phyloP scores from a whole-genome alignment of 23 red algal genomes.

The Gracilaria gracilis region DNA sequence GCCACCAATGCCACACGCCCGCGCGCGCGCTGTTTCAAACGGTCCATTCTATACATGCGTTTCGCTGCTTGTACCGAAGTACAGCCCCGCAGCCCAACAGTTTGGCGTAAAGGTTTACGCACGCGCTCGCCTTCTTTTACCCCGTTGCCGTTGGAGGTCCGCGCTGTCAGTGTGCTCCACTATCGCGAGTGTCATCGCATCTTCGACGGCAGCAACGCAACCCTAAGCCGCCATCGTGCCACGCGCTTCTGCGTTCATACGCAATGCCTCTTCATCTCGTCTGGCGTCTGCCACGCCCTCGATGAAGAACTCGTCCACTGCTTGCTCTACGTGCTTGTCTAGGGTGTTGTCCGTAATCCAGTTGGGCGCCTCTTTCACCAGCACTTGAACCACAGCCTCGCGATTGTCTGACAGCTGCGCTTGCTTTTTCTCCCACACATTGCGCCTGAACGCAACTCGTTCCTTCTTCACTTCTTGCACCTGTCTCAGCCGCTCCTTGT shows the following conservation, averaged over 20 bases:
- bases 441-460: constrained; percentile 22
- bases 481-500: not conserved
- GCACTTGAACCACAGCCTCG: constrained; percentile 11
- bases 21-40: not conserved
- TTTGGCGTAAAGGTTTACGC: no score
- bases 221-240: not conserved
- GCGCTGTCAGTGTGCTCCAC: not conserved
- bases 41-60: no score
- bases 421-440: constrained; percentile 35
- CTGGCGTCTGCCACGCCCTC: constrained; percentile 29
- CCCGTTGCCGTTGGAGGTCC: not conserved
- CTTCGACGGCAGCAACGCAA: not conserved
- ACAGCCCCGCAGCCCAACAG: no score
- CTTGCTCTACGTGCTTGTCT: constrained; percentile 53
- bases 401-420: not conserved
- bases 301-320: constrained; percentile 61
- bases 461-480: constrained; percentile 41
- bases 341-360: constrained; percentile 54
- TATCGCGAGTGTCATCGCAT: not conserved
- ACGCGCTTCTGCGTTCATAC: not conserved
- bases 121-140: not conserved
- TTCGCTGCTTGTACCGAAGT: no score
- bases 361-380: constrained; percentile 17
- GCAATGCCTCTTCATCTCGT: constrained; percentile 24
- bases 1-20: not conserved